Evolutionary conservation across 2,329 filamentous ascomycete genomes (phyloP).

Genomic region (Xylariaceae sp.): DNA sequence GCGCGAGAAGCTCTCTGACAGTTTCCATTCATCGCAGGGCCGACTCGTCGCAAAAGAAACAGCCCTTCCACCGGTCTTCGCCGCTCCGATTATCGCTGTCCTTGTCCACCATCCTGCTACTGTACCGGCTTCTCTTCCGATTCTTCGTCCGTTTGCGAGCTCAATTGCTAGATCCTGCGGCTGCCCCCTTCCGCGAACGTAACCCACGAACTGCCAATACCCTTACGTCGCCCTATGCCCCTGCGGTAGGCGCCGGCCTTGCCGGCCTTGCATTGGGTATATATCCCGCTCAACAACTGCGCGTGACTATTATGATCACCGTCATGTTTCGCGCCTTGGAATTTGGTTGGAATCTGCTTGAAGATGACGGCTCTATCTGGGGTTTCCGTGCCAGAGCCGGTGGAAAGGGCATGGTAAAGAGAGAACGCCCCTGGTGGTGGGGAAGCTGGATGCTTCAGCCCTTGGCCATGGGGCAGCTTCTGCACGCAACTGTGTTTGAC

Average conservation of each 20-base stretch:
- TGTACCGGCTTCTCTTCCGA: conserved; percentile 84
- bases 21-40: conserved; percentile 18
- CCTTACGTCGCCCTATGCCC: conserved; percentile 78
- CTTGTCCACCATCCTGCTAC: conserved; percentile 77
- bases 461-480: conserved; percentile 67
- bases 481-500: conserved; percentile 74
- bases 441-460: conserved; percentile 81
- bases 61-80: conserved; percentile 58
- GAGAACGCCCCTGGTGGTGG: conserved; percentile 74
- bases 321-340: conserved; percentile 76
- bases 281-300: conserved; percentile 57
- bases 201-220: conserved; percentile 73
- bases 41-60: conserved; percentile 39
- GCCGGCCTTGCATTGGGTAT: conserved; percentile 80
- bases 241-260: conserved; percentile 83
- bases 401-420: conserved; percentile 50
- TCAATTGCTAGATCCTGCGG: conserved; percentile 75
- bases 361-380: conserved; percentile 68
- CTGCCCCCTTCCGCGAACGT: conserved; percentile 72
- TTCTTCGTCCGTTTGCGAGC: conserved; percentile 78
- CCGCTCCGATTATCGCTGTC: conserved; percentile 77
- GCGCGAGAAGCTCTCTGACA: background rate
- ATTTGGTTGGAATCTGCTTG: conserved; percentile 78
- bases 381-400: conserved; percentile 41
- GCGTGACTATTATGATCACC: conserved; percentile 79